These are phyloP conservation scores for Cladosporium sp. DNA, from an alignment of 2,329 filamentous ascomycete genomes.

Conservation along the genomic window DNA sequence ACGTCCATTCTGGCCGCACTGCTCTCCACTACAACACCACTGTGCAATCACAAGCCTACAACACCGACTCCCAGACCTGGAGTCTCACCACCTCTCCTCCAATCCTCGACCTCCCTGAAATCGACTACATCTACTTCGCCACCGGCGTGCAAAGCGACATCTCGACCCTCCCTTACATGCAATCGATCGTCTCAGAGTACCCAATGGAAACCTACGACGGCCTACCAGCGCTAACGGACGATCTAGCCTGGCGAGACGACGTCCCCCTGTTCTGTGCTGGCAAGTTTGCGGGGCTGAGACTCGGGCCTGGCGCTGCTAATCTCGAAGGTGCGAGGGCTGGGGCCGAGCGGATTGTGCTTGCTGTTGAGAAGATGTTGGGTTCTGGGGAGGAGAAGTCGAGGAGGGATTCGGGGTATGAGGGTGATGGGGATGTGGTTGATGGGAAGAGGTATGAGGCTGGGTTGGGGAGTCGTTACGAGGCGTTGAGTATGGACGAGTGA, in stretches of 20 bases:
- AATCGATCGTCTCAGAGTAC: conserved; percentile 58
- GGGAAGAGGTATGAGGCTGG: conserved; percentile 39
- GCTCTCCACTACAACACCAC: conserved; percentile 59
- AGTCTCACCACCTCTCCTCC: conserved; percentile 55
- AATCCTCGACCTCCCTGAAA: conserved; percentile 48
- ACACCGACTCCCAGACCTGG: conserved; percentile 51
- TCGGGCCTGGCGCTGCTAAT: conserved; percentile 73
- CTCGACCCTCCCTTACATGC: conserved; percentile 59
- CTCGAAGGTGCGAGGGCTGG: conserved; percentile 71
- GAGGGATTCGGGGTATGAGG: conserved; percentile 24
- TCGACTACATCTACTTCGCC: conserved; percentile 74
- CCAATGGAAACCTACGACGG: conserved; percentile 65
- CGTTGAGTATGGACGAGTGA: conserved; percentile 26
- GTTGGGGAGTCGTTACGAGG: conserved; percentile 46
- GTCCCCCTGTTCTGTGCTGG: conserved; percentile 73
- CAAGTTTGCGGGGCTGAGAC: conserved; percentile 63
- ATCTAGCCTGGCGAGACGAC: conserved; percentile 72
- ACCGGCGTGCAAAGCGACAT: conserved; percentile 70
- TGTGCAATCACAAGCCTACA: conserved; percentile 55
- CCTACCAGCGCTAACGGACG: conserved; percentile 71
- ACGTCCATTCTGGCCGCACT: conserved; percentile 55
- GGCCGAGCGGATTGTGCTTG: conserved; percentile 72
- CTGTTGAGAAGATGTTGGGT: conserved; percentile 60
- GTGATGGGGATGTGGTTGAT: conserved; percentile 27
- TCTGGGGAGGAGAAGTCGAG: conserved; percentile 10